phyloP scores from a whole-genome alignment of 257 asterid species.

The Plantago ovata region DNA sequence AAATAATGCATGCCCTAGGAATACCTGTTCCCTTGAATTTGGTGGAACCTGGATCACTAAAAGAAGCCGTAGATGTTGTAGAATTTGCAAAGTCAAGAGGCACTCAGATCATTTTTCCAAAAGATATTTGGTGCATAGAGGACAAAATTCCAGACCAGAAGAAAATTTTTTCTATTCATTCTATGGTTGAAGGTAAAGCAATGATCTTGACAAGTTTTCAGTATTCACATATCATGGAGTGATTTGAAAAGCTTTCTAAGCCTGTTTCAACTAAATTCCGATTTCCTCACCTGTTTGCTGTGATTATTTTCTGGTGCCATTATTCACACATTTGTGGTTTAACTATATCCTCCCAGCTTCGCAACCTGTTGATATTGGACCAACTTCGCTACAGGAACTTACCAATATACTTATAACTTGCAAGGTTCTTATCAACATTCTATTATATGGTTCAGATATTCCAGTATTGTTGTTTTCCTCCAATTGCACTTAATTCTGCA shows the following conservation, averaged over 20 bases:
- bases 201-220: background rate
- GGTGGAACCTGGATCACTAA: conserved; percentile 49
- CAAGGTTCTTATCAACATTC: conserved; percentile 48
- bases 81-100: conserved; percentile 57
- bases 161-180: conserved; percentile 42
- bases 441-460: background rate
- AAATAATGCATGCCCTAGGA: conserved; percentile 76
- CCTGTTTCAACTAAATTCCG: too few relatives aligned
- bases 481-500: conserved; percentile 3
- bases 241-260: too few relatives aligned
- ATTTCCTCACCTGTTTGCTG: too few relatives aligned
- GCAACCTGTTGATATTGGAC: conserved; percentile 90
- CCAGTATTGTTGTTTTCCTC: background rate
- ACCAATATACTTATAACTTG: conserved; percentile 45
- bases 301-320: conserved; percentile 8
- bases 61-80: conserved; percentile 51
- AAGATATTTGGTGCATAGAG: conserved; percentile 69
- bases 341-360: conserved; percentile 47
- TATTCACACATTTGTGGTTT: background rate
- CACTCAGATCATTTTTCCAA: conserved; percentile 57
- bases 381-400: conserved; percentile 65
- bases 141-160: conserved; percentile 30
- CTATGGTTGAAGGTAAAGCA: conserved; percentile 54
- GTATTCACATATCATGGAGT: background rate
- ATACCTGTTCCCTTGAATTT: conserved; percentile 52